These are phyloP conservation scores for Plasmodium falciparum DNA, from an alignment of 169 alveolate species.

Conservation along the genomic window DNA sequence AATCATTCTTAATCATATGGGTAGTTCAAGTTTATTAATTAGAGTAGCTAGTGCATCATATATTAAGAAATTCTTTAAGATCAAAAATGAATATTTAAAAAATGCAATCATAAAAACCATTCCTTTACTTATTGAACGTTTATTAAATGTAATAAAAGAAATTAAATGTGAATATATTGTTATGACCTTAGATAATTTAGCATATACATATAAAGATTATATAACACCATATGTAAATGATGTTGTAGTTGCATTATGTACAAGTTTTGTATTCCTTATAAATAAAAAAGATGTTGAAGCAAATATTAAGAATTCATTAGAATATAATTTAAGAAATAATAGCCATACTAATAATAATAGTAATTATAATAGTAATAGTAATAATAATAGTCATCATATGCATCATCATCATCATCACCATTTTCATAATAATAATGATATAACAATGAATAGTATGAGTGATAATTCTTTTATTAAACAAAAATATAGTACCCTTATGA, in stretches of 20 bases:
- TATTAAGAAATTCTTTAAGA: constrained; percentile 61
- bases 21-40: constrained; percentile 31
- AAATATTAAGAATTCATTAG: constrained; percentile 15
- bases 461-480: constrained; percentile 15
- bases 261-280: constrained; percentile 49
- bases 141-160: constrained; percentile 60
- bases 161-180: constrained; percentile 71
- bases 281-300: constrained; percentile 53
- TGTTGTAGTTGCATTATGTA: constrained; percentile 48
- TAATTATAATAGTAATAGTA: background rate
- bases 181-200: constrained; percentile 70
- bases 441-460: background rate
- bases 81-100: constrained; percentile 49
- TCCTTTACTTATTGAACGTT: constrained; percentile 53
- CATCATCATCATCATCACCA: background rate
- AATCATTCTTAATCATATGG: constrained; percentile 51
- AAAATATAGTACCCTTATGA: background rate
- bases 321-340: constrained; percentile 16
- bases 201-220: constrained; percentile 58
- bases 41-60: constrained; percentile 75
- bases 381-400: too few relatives aligned
- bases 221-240: constrained; percentile 71
- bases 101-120: constrained; percentile 47
- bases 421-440: too few relatives aligned
- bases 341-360: background rate